Evolutionary conservation across 2,329 filamentous ascomycete species (phyloP).

Genomic region (Fusarium fracticaudum): DNA sequence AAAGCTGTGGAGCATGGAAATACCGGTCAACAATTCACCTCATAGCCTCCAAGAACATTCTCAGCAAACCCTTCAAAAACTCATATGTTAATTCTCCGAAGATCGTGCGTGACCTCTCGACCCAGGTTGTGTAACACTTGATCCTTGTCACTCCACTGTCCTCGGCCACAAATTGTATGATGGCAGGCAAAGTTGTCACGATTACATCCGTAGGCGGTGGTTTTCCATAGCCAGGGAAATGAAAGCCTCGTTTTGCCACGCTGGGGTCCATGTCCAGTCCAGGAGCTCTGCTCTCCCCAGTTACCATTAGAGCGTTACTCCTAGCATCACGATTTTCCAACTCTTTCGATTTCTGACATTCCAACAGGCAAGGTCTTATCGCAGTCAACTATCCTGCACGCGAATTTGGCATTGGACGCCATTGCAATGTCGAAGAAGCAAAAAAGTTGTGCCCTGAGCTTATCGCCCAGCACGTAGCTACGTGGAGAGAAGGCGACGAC

Average conservation of each 20-base stretch:
- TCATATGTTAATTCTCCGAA: background rate
- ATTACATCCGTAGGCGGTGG: background rate
- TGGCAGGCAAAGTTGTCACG: background rate
- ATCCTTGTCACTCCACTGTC: background rate
- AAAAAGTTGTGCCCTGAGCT: slow-evolving; percentile 86
- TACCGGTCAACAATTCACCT: background rate
- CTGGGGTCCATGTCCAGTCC: background rate
- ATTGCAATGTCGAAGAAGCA: slow-evolving; percentile 83
- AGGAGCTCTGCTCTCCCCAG: background rate
- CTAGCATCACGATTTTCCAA: background rate
- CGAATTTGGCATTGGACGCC: slow-evolving; percentile 79
- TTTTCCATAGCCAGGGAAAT: background rate
- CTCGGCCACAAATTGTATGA: background rate
- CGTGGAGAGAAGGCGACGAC: slow-evolving; percentile 90
- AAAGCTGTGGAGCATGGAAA: background rate
- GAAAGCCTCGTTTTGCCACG: background rate
- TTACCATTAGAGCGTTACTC: background rate
- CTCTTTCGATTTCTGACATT: slow-evolving; percentile 23
- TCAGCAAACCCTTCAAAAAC: background rate
- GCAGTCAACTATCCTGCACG: slow-evolving; percentile 96
- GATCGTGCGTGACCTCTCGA: background rate
- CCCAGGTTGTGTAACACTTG: background rate
- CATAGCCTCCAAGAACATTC: background rate
- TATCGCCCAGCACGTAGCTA: slow-evolving; percentile 91
- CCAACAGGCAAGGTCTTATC: slow-evolving; percentile 82